phyloP scores from a whole-genome alignment of 2,329 filamentous ascomycete species.

The Colletotrichum sp. region DNA sequence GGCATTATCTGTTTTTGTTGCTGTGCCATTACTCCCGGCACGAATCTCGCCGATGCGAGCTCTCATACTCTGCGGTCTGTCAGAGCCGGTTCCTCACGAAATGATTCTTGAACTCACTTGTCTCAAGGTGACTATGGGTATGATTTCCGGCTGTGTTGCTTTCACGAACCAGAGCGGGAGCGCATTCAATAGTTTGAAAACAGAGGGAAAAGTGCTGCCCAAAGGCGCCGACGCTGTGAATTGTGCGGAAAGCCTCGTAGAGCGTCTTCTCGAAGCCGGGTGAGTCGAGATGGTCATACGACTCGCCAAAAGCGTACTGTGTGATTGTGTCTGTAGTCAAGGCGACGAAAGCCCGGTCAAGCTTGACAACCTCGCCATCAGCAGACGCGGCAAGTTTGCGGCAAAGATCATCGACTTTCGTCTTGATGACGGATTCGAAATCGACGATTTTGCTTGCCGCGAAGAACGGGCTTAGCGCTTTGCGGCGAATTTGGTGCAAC shows the following conservation, averaged over 20 bases:
- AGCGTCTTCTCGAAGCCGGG: constrained; percentile 27
- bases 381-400: constrained; percentile 24
- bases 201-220: constrained; percentile 29
- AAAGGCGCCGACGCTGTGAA: constrained; percentile 28
- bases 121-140: constrained; percentile 24
- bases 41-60: neutral
- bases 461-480: constrained; percentile 36
- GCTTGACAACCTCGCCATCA: constrained; percentile 14
- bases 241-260: constrained; percentile 27
- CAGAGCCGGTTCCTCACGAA: neutral
- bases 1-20: neutral
- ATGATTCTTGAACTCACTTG: neutral
- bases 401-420: constrained; percentile 31
- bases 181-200: constrained; percentile 27
- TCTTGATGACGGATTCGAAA: constrained; percentile 24
- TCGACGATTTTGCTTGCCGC: neutral
- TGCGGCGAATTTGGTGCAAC: constrained; percentile 35
- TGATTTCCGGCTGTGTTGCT: constrained; percentile 24
- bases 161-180: constrained; percentile 25
- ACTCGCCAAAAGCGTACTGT: constrained; percentile 39
- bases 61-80: neutral
- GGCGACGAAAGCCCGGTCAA: constrained; percentile 29
- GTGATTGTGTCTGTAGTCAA: constrained; percentile 40
- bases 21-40: constrained; percentile 3
- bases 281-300: constrained; percentile 31